Evolutionary conservation across 2,329 filamentous ascomycete species (phyloP), one percentile per base, ranked within the genome.

Genomic region (Colletotrichum plurivorum): DNA sequence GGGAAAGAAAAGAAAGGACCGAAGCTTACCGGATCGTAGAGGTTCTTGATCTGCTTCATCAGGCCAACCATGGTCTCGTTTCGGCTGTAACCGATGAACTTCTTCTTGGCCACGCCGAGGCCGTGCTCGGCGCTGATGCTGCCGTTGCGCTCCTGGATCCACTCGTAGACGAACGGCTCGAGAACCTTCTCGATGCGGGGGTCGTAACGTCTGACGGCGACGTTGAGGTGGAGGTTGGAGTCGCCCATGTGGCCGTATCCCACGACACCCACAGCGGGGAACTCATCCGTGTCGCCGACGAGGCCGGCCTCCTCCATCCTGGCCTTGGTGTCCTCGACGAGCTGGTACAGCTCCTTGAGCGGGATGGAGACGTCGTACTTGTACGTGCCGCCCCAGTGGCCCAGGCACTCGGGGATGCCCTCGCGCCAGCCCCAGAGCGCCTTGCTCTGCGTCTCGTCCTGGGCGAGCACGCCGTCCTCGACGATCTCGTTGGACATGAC

Each of bases 231-330:
- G 73, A 99, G 82, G 81, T 99, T 99, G 4, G 93, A 90, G 81
- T 99, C 96, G 46, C 96, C 97, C 95, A 99, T 98, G 80, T 99
- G 96, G 41, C 96, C 96, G 78, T 98, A 99, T 20, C 96, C 96
- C 20, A 98, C 90, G n/a, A 98, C 95, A 67, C 92, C 93, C 2
- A 97, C 88, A 6, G 97, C 95, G 1, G 95, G 94, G 78, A 91
- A 88, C 53, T 90, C 90, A 64, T 93, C 89, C 6, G 91, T 89
- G 52, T 94, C 91, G 61, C 94, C 93, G 48, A 97, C 85, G 2
- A 98, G 86, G 0, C 94, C 94, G 39, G 91, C 91, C 62, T 90
- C 86, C 1, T 87, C 86, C 73, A 99, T 87, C 61, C 91, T 90
- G 61, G 89, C 89, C 71, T 92, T 88, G 22, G 91, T 92, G 74